A percentile compares a stretch with the other conserved stretches of the same genome.
Evolutionary conservation across 768 basidiomycete species (phyloP).

Genomic region (Russula earlei): DNA sequence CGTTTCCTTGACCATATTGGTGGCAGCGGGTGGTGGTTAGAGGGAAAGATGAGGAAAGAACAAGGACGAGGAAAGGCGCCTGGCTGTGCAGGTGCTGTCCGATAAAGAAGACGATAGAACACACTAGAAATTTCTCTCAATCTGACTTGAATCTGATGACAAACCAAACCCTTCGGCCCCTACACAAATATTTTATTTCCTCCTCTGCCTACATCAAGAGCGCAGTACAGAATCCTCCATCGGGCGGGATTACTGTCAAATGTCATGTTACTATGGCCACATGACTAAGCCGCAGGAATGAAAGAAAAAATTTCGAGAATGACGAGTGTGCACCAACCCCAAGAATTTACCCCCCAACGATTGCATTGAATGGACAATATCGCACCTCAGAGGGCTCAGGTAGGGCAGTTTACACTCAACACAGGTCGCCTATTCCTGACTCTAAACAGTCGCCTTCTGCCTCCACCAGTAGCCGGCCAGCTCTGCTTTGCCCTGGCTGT

Average conservation of each 20-base stretch:
- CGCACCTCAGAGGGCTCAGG: too few relatives aligned
- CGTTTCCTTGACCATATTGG: conserved; percentile 64
- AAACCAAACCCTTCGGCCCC: not conserved
- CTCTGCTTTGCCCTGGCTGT: not conserved
- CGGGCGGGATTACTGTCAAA: too few relatives aligned
- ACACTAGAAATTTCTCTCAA: conserved; percentile 28
- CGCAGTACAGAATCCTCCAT: too few relatives aligned
- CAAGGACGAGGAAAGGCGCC: conserved; percentile 11
- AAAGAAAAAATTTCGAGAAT: too few relatives aligned
- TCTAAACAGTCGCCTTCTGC: not conserved
- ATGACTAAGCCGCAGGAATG: too few relatives aligned
- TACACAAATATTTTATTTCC: not conserved
- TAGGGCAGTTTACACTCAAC: too few relatives aligned
- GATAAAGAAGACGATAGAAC: conserved; percentile 32
- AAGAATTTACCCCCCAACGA: not conserved
- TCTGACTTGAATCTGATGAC: conserved; percentile 18
- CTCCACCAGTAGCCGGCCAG: not conserved
- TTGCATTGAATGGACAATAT: too few relatives aligned
- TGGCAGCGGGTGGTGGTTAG: conserved; percentile 11
- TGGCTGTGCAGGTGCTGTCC: conserved; percentile 7
- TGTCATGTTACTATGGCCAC: too few relatives aligned
- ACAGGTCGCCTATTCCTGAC: too few relatives aligned
- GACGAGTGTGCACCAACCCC: too few relatives aligned
- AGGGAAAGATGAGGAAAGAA: conserved; percentile 6
- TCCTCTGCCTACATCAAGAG: too few relatives aligned